Conservation (phyloP, 345 rosid genomes). For the Crucihimalaya himalaica region DNA sequence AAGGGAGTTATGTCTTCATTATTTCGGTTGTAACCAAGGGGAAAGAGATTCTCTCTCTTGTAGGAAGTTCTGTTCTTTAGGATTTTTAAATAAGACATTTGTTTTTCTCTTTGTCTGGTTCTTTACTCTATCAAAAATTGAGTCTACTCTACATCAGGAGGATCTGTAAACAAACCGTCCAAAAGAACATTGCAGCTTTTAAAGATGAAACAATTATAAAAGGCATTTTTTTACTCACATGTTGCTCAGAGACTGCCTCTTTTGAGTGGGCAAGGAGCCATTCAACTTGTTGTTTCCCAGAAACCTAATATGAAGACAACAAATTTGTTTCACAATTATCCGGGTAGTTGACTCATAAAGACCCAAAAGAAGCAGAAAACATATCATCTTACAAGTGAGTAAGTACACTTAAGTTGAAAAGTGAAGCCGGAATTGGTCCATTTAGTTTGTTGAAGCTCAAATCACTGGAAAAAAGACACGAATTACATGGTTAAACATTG, state of each 20-base stretch:
- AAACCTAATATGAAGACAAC: slow-evolving; percentile 48
- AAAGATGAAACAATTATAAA: not conserved
- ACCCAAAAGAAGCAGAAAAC: not conserved
- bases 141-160: not conserved
- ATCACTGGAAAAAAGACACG: slow-evolving; percentile 24
- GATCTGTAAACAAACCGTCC: not conserved
- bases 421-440: slow-evolving; percentile 24
- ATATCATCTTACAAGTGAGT: slow-evolving; percentile 51
- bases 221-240: slow-evolving; percentile 52
- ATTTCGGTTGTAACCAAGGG: too few species aligned
- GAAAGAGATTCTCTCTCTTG: too few species aligned
- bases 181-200: not conserved
- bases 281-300: slow-evolving; percentile 40
- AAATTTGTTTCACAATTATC: not conserved
- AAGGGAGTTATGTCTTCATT: too few species aligned
- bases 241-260: slow-evolving; percentile 41
- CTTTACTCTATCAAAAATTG: too few species aligned
- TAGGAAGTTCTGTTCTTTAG: too few species aligned
- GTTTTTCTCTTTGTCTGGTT: too few species aligned
- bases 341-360: not conserved
- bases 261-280: slow-evolving; percentile 57
- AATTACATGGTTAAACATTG: not conserved
- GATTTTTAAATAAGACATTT: too few species aligned
- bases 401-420: slow-evolving; percentile 30
- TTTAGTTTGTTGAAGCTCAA: slow-evolving; percentile 38